A percentile compares a stretch with the other conserved stretches of the same genome.
Conservation (phyloP, 2,329 filamentous ascomycete species). For the Dendryphion nanum region DNA sequence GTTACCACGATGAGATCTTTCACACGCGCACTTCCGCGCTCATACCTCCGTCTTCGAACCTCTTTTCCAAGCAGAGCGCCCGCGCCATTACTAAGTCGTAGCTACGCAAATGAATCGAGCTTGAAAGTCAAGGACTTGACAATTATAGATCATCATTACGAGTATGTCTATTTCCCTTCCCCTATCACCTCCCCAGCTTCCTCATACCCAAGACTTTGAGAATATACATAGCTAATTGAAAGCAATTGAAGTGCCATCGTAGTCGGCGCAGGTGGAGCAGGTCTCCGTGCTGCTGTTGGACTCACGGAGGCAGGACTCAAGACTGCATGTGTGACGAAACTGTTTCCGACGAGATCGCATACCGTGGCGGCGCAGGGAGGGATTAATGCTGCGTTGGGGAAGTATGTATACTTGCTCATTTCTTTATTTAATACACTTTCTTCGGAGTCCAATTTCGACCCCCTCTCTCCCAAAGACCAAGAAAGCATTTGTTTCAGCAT, state of each 20-base stretch:
- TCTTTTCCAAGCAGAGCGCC: too few species aligned
- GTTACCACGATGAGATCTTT: too few species aligned
- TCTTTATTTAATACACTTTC: too few species aligned
- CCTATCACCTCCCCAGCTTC: too few species aligned
- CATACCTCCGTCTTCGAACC: too few species aligned
- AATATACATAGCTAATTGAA: background rate
- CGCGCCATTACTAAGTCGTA: too few species aligned
- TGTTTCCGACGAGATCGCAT: slow-evolving; percentile 82
- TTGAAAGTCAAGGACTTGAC: slow-evolving; percentile 3
- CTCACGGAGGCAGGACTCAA: slow-evolving; percentile 87
- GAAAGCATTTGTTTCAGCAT: too few species aligned
- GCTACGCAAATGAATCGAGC: background rate
- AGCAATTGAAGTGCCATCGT: slow-evolving; percentile 28
- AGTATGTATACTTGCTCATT: slow-evolving; percentile 20
- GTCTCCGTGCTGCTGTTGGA: slow-evolving; percentile 80
- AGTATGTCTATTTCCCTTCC: slow-evolving; percentile 4
- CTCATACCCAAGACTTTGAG: background rate
- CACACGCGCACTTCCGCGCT: too few species aligned
- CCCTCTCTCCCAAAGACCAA: too few species aligned
- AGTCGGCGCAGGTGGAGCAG: slow-evolving; percentile 57
- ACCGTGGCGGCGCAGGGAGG: slow-evolving; percentile 76
- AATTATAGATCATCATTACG: slow-evolving; percentile 13
- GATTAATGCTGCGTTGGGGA: slow-evolving; percentile 77
- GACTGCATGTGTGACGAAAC: slow-evolving; percentile 81
- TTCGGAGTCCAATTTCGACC: too few species aligned